Evolutionary conservation across 257 asterid species (phyloP), one percentile per base, ranked within the genome.

Genomic region (Capsicum baccatum): DNA sequence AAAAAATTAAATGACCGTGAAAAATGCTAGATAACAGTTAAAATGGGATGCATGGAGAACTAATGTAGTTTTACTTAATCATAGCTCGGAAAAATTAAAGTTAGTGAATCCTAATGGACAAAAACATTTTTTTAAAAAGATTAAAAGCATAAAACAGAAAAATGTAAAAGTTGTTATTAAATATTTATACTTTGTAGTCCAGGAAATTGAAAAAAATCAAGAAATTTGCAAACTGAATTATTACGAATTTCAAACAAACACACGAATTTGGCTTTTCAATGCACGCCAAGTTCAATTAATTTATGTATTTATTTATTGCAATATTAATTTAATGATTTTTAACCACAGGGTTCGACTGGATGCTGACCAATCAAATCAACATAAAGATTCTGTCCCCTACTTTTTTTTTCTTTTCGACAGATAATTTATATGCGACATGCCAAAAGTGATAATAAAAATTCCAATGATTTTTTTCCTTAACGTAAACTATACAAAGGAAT

Each of bases 301-400:
- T 44, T 76, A 1, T 39, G 6, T 13, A 19, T 76, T 39, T 13
- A 21, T 26, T 52, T 76, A 26, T 76, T 76, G n/a, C 47, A 50
- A 19, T 19, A 74, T 48, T 67, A 19, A 74, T 74, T 54, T 19
- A 10, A 6, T 1, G 3, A 13, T 19, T 6, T 64, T 74, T 52
- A 21, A 74, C 7, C 21, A 52, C 21, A 50, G 11, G 3, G 19
- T 21, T 74, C 74, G 5, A 35, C 19, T 21, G 9, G 62, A 12
- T 74, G 48, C n/a, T 76, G 81, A 76, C 63, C 81, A 13, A 52
- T 76, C 62, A 21, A 21, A 76, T 76, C 81, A 76, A 76, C 47
- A 13, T 76, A 76, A 52, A 76, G 81, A 76, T 76, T 50, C n/a
- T 12, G 63, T 76, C 63, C 81, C 47, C 21, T 14, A n/a, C 52